Evolutionary conservation across 306 rosid genomes (phyloP).

Genomic region (Lupinus albus): DNA sequence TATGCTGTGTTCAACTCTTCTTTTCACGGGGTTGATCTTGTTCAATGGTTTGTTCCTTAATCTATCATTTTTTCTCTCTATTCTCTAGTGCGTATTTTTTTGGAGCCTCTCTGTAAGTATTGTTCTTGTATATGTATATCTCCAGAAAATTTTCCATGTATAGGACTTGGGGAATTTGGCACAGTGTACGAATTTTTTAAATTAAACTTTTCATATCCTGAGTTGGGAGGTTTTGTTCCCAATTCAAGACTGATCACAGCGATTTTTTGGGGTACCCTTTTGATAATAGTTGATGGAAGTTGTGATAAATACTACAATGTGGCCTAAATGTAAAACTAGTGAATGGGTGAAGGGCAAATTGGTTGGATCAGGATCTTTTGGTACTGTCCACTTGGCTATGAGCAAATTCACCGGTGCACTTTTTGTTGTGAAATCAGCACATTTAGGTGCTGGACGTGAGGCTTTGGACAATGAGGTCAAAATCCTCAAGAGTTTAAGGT

Average conservation of each 20-base stretch:
- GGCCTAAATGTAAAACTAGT: slow-evolving; percentile 22
- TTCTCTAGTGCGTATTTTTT: slow-evolving; percentile 6
- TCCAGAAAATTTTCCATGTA: neutral
- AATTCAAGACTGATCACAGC: neutral
- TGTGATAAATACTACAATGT: neutral
- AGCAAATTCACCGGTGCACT: slow-evolving; percentile 55
- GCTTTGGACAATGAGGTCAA: slow-evolving; percentile 54
- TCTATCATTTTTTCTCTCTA: slow-evolving; percentile 25
- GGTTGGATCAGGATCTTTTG: slow-evolving; percentile 66
- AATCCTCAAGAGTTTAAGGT: slow-evolving; percentile 44
- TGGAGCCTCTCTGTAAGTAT: neutral
- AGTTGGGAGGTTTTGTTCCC: slow-evolving; percentile 30
- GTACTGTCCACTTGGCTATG: slow-evolving; percentile 69
- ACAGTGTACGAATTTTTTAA: neutral
- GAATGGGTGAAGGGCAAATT: slow-evolving; percentile 66
- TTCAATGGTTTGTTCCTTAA: neutral
- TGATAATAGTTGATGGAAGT: too few relatives aligned
- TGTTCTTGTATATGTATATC: neutral
- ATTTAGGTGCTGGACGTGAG: slow-evolving; percentile 35
- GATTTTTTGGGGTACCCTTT: neutral
- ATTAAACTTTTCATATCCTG: neutral
- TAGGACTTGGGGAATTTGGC: neutral
- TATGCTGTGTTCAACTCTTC: neutral
- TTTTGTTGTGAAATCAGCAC: slow-evolving; percentile 63
- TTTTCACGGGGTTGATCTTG: neutral